These are phyloP conservation scores for Metarhizium sp. DNA, from an alignment of 2,329 filamentous ascomycete species.

Conservation along the genomic window DNA sequence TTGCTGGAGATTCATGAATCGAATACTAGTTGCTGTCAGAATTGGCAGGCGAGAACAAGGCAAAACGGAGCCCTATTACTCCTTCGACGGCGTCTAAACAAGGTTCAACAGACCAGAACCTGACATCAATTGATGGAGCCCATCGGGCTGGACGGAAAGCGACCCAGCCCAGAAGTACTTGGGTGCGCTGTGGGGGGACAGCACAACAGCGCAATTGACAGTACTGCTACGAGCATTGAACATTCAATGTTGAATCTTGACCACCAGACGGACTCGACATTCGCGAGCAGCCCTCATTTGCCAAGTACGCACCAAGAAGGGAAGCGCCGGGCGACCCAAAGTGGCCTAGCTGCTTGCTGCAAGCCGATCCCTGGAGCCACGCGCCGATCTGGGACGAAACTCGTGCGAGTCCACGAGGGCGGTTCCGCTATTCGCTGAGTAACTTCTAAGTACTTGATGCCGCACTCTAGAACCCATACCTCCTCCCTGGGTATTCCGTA, in stretches of 20 bases:
- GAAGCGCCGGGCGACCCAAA: conserved; percentile 11
- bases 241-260: no score
- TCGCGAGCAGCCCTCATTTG: no score
- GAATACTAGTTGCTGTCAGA: not conserved
- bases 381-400: conserved; percentile 22
- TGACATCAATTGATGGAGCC: not conserved
- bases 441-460: not conserved
- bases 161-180: no score
- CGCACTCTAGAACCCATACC: not conserved
- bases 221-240: no score
- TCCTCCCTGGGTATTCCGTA: no score
- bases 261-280: no score
- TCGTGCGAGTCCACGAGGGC: conserved; percentile 6
- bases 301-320: no score
- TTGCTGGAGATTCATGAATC: not conserved
- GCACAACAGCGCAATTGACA: no score
- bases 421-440: conserved; percentile 5
- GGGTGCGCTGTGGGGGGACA: no score
- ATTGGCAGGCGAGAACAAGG: not conserved
- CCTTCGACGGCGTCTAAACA: not conserved
- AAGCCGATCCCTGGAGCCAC: conserved; percentile 27
- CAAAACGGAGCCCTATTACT: not conserved
- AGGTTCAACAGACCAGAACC: not conserved
- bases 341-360: conserved; percentile 14
- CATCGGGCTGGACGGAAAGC: no score